Conservation (phyloP, 257 asterid species). For the Anisodus tanguticus region DNA sequence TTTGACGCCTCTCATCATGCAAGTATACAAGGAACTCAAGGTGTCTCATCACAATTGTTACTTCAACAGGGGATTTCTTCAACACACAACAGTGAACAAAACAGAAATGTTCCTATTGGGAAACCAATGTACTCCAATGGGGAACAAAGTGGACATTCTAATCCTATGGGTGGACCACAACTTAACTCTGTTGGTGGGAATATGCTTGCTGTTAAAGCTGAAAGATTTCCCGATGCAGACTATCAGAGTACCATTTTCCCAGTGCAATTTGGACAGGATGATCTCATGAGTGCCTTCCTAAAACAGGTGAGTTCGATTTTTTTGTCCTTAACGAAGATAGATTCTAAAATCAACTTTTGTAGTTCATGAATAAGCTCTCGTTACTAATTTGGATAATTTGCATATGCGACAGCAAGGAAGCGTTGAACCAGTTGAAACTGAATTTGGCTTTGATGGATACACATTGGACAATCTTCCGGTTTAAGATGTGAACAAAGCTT, state of each 20-base stretch:
- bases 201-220: conserved; percentile 51
- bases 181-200: conserved; percentile 43
- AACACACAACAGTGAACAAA: conserved; percentile 44
- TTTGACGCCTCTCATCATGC: conserved; percentile 46
- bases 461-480: conserved; percentile 73
- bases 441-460: conserved; percentile 70
- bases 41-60: conserved; percentile 43
- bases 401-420: conserved; percentile 59
- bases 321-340: not conserved
- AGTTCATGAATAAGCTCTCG: not conserved
- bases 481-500: conserved; percentile 43
- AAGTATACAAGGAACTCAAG: conserved; percentile 44
- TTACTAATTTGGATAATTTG: not conserved
- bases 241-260: conserved; percentile 48
- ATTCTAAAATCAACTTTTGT: not conserved
- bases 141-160: conserved; percentile 38
- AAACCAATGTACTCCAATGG: conserved; percentile 38
- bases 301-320: conserved; percentile 59
- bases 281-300: conserved; percentile 70
- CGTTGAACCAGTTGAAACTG: conserved; percentile 59
- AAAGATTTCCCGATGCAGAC: conserved; percentile 53
- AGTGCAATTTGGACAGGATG: conserved; percentile 72
- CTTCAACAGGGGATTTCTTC: conserved; percentile 54
- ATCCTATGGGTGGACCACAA: conserved; percentile 42
- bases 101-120: conserved; percentile 35